Base-by-base conservation (phyloP, 371 early-diverging fungal genomes). In the Apophysomyces ossiformis region DNA sequence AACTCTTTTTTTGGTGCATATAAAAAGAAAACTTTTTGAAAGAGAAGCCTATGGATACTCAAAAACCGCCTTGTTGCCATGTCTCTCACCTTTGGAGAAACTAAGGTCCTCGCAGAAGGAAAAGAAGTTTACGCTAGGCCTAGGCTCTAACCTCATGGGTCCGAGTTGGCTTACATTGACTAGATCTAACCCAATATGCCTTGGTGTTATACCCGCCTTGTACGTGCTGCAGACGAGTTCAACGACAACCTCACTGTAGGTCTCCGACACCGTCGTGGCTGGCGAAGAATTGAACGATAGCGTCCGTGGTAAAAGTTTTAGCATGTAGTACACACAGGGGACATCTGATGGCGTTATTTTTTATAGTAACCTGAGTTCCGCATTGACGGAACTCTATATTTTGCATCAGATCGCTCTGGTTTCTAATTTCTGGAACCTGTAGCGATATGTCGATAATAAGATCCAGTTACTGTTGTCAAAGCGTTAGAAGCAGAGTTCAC, bases 131-230 rank as follows among this genome's bases (percentile, higher is more conserved):
- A 91, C 64, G 64, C 88, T 0, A 46, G 75, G 37, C 87, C 92
- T 56, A 74, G 91, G 37, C 74, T 86, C 70, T 77, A 78, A 61
- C 73, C 74, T 21, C 68, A 21, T n/a, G 66, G 76, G 37, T 65
- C 61, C n/a, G 66, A 73, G 18, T 63, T 92, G 56, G 85, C 85
- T 4, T 93, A 85, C 72, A 75, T 86, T 39, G 76, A 87, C 6
- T 93, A 92, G 92, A 69, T 81, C 50, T 89, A 91, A 38, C 90
- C 90, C 4, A 86, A 87, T 65, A 93, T 93, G 93, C 89, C 88
- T 38, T 93, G 93, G 92, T 89, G 90, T 63, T 85, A 75, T 58
- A 90, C 93, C 1, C 75, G 79, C 57, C 70, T 91, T n/a, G 77
- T 79, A 60, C 69, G 81, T 47, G 88, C 79, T 13, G 61, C 69